Evolutionary conservation across 1,284 basidiomycete species (phyloP).

Genomic region (Vanrija sp.): DNA sequence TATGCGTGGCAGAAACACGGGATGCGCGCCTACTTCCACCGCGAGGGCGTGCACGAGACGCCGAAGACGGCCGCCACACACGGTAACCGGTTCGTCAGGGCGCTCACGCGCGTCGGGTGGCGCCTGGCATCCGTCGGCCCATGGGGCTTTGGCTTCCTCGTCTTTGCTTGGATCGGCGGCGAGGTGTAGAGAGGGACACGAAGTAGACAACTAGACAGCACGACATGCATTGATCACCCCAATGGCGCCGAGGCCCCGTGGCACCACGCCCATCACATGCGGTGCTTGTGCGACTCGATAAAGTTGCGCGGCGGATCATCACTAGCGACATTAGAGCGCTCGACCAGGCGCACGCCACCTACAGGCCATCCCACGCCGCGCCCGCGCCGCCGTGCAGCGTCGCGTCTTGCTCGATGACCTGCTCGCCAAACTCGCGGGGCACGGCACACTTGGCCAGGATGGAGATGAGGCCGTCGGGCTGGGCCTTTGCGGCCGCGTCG

Average conservation of each 20-base stretch:
- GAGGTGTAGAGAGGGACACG: constrained; percentile 29
- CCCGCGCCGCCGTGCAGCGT: constrained; percentile 18
- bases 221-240: no score
- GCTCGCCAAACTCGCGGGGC: constrained; percentile 38
- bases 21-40: constrained; percentile 27
- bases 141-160: constrained; percentile 47
- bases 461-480: constrained; percentile 30
- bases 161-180: constrained; percentile 48
- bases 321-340: no score
- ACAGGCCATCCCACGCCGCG: not conserved
- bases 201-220: no score
- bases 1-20: constrained; percentile 22
- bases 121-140: constrained; percentile 44
- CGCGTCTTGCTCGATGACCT: constrained; percentile 33
- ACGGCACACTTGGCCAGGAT: constrained; percentile 41
- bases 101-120: constrained; percentile 34
- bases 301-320: no score
- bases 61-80: not conserved
- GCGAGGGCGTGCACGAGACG: constrained; percentile 10
- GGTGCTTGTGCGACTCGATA: no score
- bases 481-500: constrained; percentile 29
- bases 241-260: no score
- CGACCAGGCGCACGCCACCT: no score
- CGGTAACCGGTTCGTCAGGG: not conserved
- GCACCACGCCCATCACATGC: no score